Conservation (phyloP, 2,329 filamentous ascomycete genomes). For the Aspergillus floridensis region DNA sequence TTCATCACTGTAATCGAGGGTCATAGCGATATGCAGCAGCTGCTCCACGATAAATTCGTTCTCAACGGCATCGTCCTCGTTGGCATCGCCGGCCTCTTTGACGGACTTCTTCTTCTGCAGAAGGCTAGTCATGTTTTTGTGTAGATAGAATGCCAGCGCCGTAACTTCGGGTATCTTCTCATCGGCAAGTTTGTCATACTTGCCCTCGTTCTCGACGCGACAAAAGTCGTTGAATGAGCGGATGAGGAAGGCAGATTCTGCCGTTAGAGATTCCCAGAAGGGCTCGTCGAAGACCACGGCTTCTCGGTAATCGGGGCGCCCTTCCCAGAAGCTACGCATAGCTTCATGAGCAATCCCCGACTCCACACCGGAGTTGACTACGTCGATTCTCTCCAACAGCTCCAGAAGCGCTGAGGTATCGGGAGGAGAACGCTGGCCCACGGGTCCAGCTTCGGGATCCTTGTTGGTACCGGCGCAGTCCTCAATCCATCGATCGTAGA, state of each 20-base stretch:
- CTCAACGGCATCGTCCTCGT: slow-evolving; percentile 79
- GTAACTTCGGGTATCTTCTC: slow-evolving; percentile 96
- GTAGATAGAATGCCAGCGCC: slow-evolving; percentile 80
- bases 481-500: slow-evolving; percentile 96
- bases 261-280: slow-evolving; percentile 53
- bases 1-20: slow-evolving; percentile 96
- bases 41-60: slow-evolving; percentile 96
- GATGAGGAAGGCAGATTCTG: slow-evolving; percentile 85
- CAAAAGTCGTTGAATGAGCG: slow-evolving; percentile 95
- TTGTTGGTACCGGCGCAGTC: slow-evolving; percentile 74
- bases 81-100: slow-evolving; percentile 57
- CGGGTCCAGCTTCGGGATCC: slow-evolving; percentile 54
- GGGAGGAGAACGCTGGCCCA: slow-evolving; percentile 55
- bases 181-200: slow-evolving; percentile 73
- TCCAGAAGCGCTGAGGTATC: slow-evolving; percentile 83
- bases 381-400: slow-evolving; percentile 87
- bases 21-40: slow-evolving; percentile 84
- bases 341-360: slow-evolving; percentile 88
- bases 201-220: slow-evolving; percentile 68
- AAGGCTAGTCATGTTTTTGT: slow-evolving; percentile 67
- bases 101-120: slow-evolving; percentile 40
- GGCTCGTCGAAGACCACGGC: slow-evolving; percentile 45
- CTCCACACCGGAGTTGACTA: slow-evolving; percentile 85
- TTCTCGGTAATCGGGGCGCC: slow-evolving; percentile 62
- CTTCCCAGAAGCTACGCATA: slow-evolving; percentile 95